These are phyloP conservation scores for Spinacia oleracea DNA, from an alignment of 179 eudicot species.

Conservation along the genomic window DNA sequence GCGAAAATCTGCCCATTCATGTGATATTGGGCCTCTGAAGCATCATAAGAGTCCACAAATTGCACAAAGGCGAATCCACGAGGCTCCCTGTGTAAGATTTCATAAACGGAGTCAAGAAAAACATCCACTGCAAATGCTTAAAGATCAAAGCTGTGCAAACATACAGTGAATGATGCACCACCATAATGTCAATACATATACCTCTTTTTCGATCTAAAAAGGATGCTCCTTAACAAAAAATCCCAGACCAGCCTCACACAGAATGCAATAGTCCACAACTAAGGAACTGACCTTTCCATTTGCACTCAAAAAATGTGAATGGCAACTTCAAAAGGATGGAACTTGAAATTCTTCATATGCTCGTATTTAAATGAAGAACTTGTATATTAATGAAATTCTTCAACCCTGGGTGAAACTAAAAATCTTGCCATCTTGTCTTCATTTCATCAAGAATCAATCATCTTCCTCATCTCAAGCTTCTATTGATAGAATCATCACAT, in stretches of 20 bases:
- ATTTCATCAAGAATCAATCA: constrained; percentile 49
- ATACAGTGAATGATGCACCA: constrained; percentile 12
- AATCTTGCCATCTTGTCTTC: constrained; percentile 51
- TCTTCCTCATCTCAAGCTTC: constrained; percentile 38
- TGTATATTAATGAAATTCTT: constrained; percentile 34
- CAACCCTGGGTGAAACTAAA: constrained; percentile 47
- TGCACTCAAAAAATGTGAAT: constrained; percentile 44
- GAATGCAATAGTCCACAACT: constrained; percentile 17
- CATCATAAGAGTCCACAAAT: constrained; percentile 66
- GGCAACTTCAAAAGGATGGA: constrained; percentile 60
- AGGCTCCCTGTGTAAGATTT: constrained; percentile 53
- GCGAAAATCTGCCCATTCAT: constrained; percentile 70
- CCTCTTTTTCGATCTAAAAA: constrained; percentile 36
- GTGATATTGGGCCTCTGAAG: constrained; percentile 68
- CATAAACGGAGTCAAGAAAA: constrained; percentile 11
- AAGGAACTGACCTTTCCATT: constrained; percentile 41
- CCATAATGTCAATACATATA: constrained; percentile 29
- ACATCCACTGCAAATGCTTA: not conserved
- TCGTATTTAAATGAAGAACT: constrained; percentile 49
- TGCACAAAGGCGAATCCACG: constrained; percentile 87
- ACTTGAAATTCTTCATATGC: constrained; percentile 64
- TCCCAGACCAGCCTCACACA: constrained; percentile 35
- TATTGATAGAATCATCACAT: constrained; percentile 30
- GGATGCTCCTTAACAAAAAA: constrained; percentile 33
- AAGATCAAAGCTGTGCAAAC: constrained; percentile 4